Conservation (phyloP, 306 rosid genomes). For the Erythrophleum fordii region DNA sequence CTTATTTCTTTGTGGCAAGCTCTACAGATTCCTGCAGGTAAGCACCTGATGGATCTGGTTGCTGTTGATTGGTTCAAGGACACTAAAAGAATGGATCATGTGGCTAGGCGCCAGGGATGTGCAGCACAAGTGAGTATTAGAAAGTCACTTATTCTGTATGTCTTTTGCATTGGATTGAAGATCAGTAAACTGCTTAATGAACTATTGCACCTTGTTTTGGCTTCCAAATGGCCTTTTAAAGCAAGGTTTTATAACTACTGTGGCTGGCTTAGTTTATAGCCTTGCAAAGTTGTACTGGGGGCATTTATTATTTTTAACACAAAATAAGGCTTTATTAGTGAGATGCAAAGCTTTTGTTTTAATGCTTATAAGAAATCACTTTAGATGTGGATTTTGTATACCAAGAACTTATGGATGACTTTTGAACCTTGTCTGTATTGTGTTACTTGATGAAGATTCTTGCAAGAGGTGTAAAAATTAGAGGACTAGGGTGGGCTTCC, state of each 20-base stretch:
- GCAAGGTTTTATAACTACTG: neutral
- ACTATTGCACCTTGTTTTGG: neutral
- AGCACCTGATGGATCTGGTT: constrained; percentile 93
- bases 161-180: neutral
- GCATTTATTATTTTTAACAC: neutral
- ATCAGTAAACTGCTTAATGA: neutral
- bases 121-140: constrained; percentile 83
- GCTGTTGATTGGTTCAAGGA: constrained; percentile 99
- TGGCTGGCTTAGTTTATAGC: constrained; percentile 7
- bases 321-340: neutral
- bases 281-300: neutral
- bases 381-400: neutral
- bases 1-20: constrained; percentile 45
- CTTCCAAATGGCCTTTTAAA: neutral
- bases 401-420: neutral
- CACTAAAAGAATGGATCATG: constrained; percentile 97
- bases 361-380: neutral
- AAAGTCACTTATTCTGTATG: neutral
- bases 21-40: constrained; percentile 90
- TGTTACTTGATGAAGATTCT: constrained; percentile 36
- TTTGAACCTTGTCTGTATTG: neutral
- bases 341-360: neutral
- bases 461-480: constrained; percentile 16
- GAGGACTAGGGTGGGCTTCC: constrained; percentile 20
- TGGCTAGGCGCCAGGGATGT: constrained; percentile 91